These are phyloP conservation scores for Triticum monococcum DNA, from an alignment of 176 grass and related monocot species.

Conservation along the genomic window DNA sequence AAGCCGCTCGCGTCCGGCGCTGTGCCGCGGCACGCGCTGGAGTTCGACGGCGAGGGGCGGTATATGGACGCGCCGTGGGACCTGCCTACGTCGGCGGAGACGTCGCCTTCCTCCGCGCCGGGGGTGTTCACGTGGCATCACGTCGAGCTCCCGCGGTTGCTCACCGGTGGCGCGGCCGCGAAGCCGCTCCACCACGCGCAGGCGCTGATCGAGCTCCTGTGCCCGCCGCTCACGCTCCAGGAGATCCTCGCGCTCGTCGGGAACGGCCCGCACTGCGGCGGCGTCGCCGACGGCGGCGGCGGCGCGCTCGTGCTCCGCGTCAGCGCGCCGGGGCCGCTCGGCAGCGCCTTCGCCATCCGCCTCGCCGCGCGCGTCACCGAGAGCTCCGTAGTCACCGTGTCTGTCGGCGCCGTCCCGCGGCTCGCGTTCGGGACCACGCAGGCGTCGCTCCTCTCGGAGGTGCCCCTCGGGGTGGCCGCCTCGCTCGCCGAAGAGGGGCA, in stretches of 20 bases:
- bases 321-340: constrained; percentile 67
- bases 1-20: constrained; percentile 45
- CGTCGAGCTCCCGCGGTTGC: constrained; percentile 68
- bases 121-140: constrained; percentile 75
- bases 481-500: constrained; percentile 43
- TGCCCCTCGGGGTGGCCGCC: constrained; percentile 55
- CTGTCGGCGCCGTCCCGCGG: constrained; percentile 74
- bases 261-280: constrained; percentile 77
- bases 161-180: constrained; percentile 13
- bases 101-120: background rate
- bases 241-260: constrained; percentile 84
- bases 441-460: constrained; percentile 77
- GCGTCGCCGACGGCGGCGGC: constrained; percentile 30
- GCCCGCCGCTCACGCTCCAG: constrained; percentile 84
- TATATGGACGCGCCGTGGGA: constrained; percentile 44
- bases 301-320: constrained; percentile 63
- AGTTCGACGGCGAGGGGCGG: constrained; percentile 54
- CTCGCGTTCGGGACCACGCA: constrained; percentile 63
- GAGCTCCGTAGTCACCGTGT: constrained; percentile 74
- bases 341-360: constrained; percentile 71
- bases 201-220: constrained; percentile 78
- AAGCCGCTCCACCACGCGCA: constrained; percentile 76
- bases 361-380: constrained; percentile 72
- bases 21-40: constrained; percentile 57
- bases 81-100: background rate